These are phyloP conservation scores for Gastrolobium bilobum DNA, from an alignment of 306 rosid species.

Conservation along the genomic window DNA sequence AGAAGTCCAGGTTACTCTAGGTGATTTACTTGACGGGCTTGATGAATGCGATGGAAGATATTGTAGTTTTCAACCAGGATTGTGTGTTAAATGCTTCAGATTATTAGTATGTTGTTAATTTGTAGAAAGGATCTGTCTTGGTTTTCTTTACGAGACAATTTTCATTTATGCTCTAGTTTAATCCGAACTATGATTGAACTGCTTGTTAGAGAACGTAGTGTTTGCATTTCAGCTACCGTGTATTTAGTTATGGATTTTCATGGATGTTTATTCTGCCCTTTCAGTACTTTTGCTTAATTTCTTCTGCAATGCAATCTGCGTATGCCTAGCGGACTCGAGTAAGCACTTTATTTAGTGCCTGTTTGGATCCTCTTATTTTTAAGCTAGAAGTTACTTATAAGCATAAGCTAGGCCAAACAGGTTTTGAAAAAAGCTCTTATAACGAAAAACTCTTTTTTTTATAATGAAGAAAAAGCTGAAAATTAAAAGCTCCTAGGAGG, in stretches of 20 bases:
- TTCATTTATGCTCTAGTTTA: neutral
- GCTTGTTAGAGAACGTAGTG: neutral
- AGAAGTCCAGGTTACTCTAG: slow-evolving; percentile 63
- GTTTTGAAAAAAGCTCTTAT: no score
- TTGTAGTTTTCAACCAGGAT: slow-evolving; percentile 6
- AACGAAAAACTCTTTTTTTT: no score
- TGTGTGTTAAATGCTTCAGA: slow-evolving; percentile 30
- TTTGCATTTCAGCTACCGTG: neutral
- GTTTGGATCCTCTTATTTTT: no score
- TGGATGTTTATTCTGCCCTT: neutral
- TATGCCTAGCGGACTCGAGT: no score
- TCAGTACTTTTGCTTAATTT: neutral
- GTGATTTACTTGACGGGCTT: slow-evolving; percentile 45
- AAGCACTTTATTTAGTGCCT: no score
- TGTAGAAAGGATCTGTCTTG: slow-evolving; percentile 21
- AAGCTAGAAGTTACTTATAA: no score
- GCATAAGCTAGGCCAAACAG: no score
- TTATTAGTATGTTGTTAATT: slow-evolving; percentile 10
- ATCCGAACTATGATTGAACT: neutral
- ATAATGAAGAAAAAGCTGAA: no score
- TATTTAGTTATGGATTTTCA: neutral
- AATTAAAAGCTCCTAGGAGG: no score
- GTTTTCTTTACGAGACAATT: neutral
- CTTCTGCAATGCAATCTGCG: neutral
- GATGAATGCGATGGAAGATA: slow-evolving; percentile 24